A percentile compares a stretch with the other conserved stretches of the same genome.
Conservation (phyloP, 169 alveolate genomes). For the Perkinsus olseni region DNA sequence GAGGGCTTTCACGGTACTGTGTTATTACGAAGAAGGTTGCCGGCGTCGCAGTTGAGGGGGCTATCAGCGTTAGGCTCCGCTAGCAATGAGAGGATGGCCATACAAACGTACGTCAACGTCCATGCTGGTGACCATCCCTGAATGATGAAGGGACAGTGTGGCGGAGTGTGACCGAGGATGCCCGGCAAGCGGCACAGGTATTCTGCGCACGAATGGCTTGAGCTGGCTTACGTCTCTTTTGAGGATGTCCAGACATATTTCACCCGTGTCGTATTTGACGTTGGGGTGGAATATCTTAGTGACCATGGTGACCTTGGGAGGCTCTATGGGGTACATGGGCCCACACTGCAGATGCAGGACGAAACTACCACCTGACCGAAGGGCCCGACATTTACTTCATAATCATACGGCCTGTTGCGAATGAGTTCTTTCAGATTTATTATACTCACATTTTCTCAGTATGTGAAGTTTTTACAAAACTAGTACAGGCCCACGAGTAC, state of each 20-base stretch:
- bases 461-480: too few species aligned
- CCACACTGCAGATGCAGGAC: conserved; percentile 72
- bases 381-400: too few species aligned
- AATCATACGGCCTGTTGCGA: too few species aligned
- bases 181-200: too few species aligned
- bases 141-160: neutral
- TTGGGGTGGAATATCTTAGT: conserved; percentile 94
- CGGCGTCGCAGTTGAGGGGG: conserved; percentile 94
- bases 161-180: too few species aligned
- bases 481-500: too few species aligned
- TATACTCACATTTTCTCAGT: too few species aligned
- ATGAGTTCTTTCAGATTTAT: too few species aligned
- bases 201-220: too few species aligned
- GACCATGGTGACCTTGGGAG: conserved; percentile 82
- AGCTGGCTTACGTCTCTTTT: conserved; percentile 50
- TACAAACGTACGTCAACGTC: conserved; percentile 84
- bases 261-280: conserved; percentile 87
- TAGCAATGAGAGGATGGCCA: conserved; percentile 77
- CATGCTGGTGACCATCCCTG: conserved; percentile 89
- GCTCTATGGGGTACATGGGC: conserved; percentile 80
- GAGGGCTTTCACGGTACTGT: neutral
- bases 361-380: conserved; percentile 57
- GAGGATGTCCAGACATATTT: conserved; percentile 82
- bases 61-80: conserved; percentile 90
- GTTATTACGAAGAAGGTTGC: conserved; percentile 52